phyloP scores from a whole-genome alignment of 306 rosid genomes.

The Corylus americana region DNA sequence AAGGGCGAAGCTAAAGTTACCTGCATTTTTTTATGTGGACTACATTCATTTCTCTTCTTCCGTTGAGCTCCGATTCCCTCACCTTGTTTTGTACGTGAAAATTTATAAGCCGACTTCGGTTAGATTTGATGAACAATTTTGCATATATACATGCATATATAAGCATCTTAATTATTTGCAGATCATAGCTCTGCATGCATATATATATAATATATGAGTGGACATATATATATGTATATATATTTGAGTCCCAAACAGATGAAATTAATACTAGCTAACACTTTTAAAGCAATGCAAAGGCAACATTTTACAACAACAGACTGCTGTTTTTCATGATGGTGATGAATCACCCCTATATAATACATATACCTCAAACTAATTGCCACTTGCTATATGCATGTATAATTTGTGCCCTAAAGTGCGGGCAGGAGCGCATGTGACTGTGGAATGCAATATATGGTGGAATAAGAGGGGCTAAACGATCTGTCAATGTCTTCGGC shows the following conservation, averaged over 20 bases:
- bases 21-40: constrained; percentile 87
- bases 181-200: constrained; percentile 14
- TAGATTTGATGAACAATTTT: constrained; percentile 18
- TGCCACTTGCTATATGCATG: not conserved
- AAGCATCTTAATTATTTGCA: constrained; percentile 11
- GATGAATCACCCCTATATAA: too few species aligned
- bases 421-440: not conserved
- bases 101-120: constrained; percentile 26
- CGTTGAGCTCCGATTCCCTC: constrained; percentile 68
- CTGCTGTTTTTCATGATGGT: too few species aligned
- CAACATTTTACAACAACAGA: not conserved
- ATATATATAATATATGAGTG: not conserved
- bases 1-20: constrained; percentile 37
- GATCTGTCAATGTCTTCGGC: not conserved
- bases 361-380: too few species aligned
- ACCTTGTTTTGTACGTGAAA: constrained; percentile 48
- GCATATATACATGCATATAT: not conserved
- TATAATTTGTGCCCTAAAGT: not conserved
- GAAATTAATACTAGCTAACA: not conserved
- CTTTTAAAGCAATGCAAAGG: not conserved
- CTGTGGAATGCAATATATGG: not conserved
- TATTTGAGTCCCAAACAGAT: not conserved
- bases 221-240: too few species aligned
- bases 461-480: not conserved
- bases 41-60: constrained; percentile 71